These are phyloP conservation scores for Groenewaldozyma tartarivorans DNA, from an alignment of 805 yeast species.

Conservation along the genomic window DNA sequence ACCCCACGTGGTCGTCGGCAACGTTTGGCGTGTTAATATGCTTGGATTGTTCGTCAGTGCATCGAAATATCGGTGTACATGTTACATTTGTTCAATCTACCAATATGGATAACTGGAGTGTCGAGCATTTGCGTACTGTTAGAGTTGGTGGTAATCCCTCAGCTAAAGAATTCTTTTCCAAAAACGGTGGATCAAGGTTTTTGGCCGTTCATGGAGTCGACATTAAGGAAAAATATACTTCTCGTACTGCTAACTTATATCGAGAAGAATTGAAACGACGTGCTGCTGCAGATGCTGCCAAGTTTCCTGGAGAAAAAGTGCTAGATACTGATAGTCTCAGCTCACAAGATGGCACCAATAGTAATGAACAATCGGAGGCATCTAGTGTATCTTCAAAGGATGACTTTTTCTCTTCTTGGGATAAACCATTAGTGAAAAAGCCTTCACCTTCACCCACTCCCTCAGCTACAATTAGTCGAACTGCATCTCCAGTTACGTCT, in stretches of 20 bases:
- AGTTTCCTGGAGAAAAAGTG: constrained; percentile 66
- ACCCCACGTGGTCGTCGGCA: constrained; percentile 97
- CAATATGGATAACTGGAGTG: constrained; percentile 88
- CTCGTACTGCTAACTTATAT: constrained; percentile 70
- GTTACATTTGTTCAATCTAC: constrained; percentile 90
- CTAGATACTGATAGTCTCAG: constrained; percentile 36
- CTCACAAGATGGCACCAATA: not conserved
- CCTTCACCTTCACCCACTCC: constrained; percentile 23
- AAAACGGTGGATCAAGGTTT: constrained; percentile 75
- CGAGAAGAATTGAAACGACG: constrained; percentile 68
- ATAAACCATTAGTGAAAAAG: constrained; percentile 49
- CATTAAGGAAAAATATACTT: constrained; percentile 70
- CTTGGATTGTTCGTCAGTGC: constrained; percentile 90
- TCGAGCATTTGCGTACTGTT: constrained; percentile 81
- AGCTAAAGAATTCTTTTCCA: constrained; percentile 73
- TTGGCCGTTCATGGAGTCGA: constrained; percentile 48
- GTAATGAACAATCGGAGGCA: not conserved
- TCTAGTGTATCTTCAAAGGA: constrained; percentile 33
- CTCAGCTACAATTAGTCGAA: constrained; percentile 35
- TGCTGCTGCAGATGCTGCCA: constrained; percentile 53
- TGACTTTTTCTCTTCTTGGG: constrained; percentile 90
- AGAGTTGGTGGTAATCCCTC: constrained; percentile 87
- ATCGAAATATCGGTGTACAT: constrained; percentile 93
- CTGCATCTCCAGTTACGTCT: constrained; percentile 10
- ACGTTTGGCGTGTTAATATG: constrained; percentile 92